These are phyloP conservation scores for Metschnikowia dekortorum DNA, from an alignment of 805 yeast species.

Conservation along the genomic window DNA sequence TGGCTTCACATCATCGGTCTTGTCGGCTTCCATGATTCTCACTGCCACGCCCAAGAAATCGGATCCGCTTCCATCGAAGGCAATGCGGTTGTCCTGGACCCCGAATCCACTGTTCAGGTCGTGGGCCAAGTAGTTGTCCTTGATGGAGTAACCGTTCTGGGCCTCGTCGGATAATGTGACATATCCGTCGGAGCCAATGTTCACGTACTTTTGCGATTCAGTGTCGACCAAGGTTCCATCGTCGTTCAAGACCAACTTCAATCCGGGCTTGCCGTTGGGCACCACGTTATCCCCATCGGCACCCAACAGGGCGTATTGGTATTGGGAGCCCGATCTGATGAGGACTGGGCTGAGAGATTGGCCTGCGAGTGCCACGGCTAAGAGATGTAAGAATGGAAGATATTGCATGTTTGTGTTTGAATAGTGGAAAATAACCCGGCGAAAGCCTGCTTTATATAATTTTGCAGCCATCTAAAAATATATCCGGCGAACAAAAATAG, in stretches of 20 bases:
- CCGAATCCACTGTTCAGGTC: background rate
- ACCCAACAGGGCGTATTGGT: conserved; percentile 18
- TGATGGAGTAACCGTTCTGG: conserved; percentile 12
- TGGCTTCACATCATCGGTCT: conserved; percentile 3
- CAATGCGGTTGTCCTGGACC: conserved; percentile 1
- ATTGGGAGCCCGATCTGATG: conserved; percentile 24
- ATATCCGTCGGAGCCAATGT: conserved; percentile 9
- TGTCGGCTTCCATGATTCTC: background rate
- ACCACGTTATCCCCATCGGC: conserved; percentile 7
- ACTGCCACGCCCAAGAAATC: conserved; percentile 8
- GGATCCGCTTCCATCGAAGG: background rate
- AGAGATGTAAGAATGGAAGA: conserved; percentile 18
- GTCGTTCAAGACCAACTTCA: conserved; percentile 20
- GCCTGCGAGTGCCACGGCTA: conserved; percentile 24
- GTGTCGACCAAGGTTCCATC: conserved; percentile 22
- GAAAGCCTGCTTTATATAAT: background rate
- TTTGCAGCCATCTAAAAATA: conserved; percentile 1
- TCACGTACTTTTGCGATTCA: conserved; percentile 16
- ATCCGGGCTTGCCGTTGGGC: conserved; percentile 11
- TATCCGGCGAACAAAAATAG: background rate
- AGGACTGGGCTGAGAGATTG: conserved; percentile 17
- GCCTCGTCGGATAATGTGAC: conserved; percentile 6
- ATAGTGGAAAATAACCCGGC: background rate
- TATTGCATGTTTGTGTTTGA: conserved; percentile 3
- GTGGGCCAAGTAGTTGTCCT: background rate